A percentile compares a stretch with the other conserved stretches of the same genome.
Evolutionary conservation across 352 stramenopile species (phyloP).

Genomic region (Pythium sukuiense): DNA sequence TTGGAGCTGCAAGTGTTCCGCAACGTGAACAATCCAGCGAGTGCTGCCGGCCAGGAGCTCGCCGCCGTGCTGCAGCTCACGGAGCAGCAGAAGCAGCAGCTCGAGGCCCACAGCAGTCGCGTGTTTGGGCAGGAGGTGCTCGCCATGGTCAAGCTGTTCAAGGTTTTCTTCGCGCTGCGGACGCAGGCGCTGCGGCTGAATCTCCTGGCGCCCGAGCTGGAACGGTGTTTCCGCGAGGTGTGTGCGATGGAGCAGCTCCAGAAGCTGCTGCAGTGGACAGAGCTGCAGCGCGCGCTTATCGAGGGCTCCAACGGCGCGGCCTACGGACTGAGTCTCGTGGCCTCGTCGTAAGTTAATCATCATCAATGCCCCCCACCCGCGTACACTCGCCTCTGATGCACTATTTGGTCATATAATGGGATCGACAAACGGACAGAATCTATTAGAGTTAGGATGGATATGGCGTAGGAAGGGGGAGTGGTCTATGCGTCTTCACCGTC

Average conservation of each 20-base stretch:
- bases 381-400: too few species aligned
- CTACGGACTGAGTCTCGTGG: constrained; percentile 4
- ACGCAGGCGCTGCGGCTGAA: constrained; percentile 66
- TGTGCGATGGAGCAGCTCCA: constrained; percentile 77
- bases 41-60: constrained; percentile 46
- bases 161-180: constrained; percentile 74
- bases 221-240: constrained; percentile 62
- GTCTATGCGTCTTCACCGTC: constrained; percentile 23
- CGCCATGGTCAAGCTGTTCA: constrained; percentile 73
- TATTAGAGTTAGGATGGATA: constrained; percentile 8
- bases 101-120: constrained; percentile 61
- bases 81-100: constrained; percentile 57
- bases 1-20: constrained; percentile 68
- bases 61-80: constrained; percentile 44
- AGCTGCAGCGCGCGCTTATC: constrained; percentile 59
- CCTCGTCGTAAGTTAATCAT: constrained; percentile 11
- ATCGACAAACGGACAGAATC: constrained; percentile 1
- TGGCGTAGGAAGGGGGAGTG: neutral
- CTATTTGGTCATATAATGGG: constrained; percentile 5
- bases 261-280: constrained; percentile 74
- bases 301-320: constrained; percentile 23
- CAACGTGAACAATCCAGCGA: constrained; percentile 37
- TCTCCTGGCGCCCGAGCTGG: constrained; percentile 64
- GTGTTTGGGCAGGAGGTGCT: constrained; percentile 65
- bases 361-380: neutral